Evolutionary conservation across 495 filamentous ascomycete genomes (phyloP).

Genomic region (Penicillium simplicissimum): DNA sequence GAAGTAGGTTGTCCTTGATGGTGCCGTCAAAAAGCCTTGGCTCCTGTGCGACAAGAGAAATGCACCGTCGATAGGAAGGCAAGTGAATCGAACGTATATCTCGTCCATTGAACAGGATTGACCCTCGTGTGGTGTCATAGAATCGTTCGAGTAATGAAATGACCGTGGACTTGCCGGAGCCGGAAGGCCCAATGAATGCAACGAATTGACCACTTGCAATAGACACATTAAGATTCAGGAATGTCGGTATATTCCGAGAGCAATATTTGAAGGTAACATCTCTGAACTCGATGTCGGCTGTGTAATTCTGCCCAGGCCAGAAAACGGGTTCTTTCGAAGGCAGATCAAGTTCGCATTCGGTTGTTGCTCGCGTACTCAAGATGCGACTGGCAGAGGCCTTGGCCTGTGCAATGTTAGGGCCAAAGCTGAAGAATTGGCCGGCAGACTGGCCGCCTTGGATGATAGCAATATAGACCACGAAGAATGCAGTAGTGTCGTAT

Average conservation of each 20-base stretch:
- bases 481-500: conserved; percentile 54
- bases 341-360: too few relatives aligned
- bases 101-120: background rate
- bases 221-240: background rate
- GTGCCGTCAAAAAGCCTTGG: background rate
- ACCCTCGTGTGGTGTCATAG: background rate
- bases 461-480: conserved; percentile 59
- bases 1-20: background rate
- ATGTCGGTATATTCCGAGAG: background rate
- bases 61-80: background rate
- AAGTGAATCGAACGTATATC: background rate
- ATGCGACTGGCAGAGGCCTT: background rate
- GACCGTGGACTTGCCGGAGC: background rate
- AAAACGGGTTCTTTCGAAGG: too few relatives aligned
- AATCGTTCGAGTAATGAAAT: background rate
- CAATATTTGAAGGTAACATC: background rate
- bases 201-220: background rate
- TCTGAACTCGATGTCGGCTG: background rate
- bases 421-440: conserved; percentile 53
- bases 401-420: conserved; percentile 32
- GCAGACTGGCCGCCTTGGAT: conserved; percentile 58
- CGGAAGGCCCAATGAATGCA: background rate
- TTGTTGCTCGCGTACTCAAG: background rate
- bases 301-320: background rate
- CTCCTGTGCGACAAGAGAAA: background rate